These are phyloP conservation scores for Mycena vitilis DNA, from an alignment of 768 basidiomycete species.

Conservation along the genomic window DNA sequence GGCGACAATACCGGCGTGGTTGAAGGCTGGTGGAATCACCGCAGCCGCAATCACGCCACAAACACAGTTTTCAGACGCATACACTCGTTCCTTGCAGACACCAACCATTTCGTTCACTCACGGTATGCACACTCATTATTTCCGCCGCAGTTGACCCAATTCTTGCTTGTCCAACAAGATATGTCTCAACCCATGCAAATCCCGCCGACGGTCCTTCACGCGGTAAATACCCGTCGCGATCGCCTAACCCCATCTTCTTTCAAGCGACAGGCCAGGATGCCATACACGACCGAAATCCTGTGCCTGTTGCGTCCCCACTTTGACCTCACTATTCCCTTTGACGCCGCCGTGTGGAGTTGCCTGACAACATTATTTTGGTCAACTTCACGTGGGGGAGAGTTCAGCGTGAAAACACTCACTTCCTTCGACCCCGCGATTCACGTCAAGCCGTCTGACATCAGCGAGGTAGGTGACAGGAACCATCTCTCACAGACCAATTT, in stretches of 20 bases:
- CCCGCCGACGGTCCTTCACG: conserved; percentile 40
- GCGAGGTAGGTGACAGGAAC: background rate
- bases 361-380: too few relatives aligned
- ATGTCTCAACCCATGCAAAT: conserved; percentile 32
- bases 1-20: conserved; percentile 51
- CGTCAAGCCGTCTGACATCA: background rate
- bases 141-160: too few relatives aligned
- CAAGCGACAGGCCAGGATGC: conserved; percentile 15
- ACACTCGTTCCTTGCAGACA: background rate
- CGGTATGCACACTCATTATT: too few relatives aligned
- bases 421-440: background rate
- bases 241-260: conserved; percentile 1
- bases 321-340: conserved; percentile 17
- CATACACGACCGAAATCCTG: conserved; percentile 9
- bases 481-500: background rate
- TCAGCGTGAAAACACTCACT: background rate
- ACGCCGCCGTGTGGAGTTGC: conserved; percentile 39
- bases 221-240: conserved; percentile 27
- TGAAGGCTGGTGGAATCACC: conserved; percentile 48
- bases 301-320: conserved; percentile 8
- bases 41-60: conserved; percentile 42
- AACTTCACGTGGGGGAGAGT: too few relatives aligned
- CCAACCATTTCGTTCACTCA: conserved; percentile 26
- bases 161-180: too few relatives aligned
- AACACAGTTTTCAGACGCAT: conserved; percentile 46